These are phyloP conservation scores for Penium margaritaceum DNA, from an alignment of 139 green algal species.

Conservation along the genomic window DNA sequence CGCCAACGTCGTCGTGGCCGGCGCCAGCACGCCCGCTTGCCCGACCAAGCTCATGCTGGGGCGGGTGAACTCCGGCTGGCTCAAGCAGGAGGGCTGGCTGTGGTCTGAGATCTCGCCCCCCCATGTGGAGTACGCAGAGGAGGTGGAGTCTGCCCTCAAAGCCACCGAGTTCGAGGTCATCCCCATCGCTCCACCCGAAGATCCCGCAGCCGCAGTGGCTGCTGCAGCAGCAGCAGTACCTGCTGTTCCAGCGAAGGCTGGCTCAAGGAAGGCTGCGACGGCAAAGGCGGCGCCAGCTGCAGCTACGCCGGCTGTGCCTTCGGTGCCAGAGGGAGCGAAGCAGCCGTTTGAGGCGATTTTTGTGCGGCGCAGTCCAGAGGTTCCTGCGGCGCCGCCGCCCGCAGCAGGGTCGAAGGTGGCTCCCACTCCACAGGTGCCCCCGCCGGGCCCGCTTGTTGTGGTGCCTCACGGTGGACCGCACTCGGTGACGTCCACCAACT, in stretches of 20 bases:
- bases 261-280: too few species aligned
- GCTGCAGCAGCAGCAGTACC: too few species aligned
- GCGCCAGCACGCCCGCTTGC: conserved; percentile 22
- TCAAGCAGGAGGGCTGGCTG: conserved; percentile 19
- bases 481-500: conserved; percentile 60
- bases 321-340: conserved; percentile 29
- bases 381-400: too few species aligned
- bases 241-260: too few species aligned
- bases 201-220: conserved; percentile 7
- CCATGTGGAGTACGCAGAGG: conserved; percentile 39
- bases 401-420: too few species aligned
- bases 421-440: background rate
- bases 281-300: too few species aligned
- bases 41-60: conserved; percentile 49
- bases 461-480: conserved; percentile 81
- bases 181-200: background rate
- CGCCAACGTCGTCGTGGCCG: conserved; percentile 17
- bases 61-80: conserved; percentile 4
- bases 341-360: conserved; percentile 28
- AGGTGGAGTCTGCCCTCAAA: conserved; percentile 37
- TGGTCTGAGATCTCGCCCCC: conserved; percentile 22
- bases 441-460: conserved; percentile 57
- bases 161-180: conserved; percentile 19
- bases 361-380: background rate
- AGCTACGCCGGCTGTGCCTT: conserved; percentile 38